These are phyloP conservation scores for Melampsora larici-populina DNA, from an alignment of 1,284 basidiomycete species.

Conservation along the genomic window DNA sequence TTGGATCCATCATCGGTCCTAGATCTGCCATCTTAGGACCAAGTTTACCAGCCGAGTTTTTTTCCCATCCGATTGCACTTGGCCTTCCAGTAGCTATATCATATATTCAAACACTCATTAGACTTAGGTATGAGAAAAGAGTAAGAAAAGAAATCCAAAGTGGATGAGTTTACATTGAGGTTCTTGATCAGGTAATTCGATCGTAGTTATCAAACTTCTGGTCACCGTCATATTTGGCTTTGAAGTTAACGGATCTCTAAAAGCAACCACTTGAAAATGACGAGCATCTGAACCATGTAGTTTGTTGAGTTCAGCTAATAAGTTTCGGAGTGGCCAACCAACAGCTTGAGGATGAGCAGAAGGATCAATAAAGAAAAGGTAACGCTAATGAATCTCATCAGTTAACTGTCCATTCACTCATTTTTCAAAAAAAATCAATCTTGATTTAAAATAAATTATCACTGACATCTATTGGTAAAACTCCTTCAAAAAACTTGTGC, in stretches of 20 bases:
- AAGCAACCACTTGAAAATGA: slow-evolving; percentile 62
- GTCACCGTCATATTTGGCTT: slow-evolving; percentile 50
- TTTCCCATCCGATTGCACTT: slow-evolving; percentile 87
- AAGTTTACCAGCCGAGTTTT: slow-evolving; percentile 77
- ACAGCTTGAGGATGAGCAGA: slow-evolving; percentile 73
- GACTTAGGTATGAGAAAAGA: not conserved
- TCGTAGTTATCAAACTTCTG: slow-evolving; percentile 44
- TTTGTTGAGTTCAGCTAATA: slow-evolving; percentile 72
- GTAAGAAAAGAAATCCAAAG: slow-evolving; percentile 5
- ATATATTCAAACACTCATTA: not conserved
- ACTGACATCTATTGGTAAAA: slow-evolving; percentile 7
- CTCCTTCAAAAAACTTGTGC: slow-evolving; percentile 17
- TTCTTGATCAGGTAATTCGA: slow-evolving; percentile 46
- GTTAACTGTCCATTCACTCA: no score
- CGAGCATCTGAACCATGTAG: slow-evolving; percentile 58
- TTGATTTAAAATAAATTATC: no score
- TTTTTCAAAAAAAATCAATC: not conserved
- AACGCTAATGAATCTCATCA: slow-evolving; percentile 57
- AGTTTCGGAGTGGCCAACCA: slow-evolving; percentile 91
- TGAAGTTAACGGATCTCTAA: slow-evolving; percentile 71
- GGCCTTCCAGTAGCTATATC: slow-evolving; percentile 56
- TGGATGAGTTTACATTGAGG: slow-evolving; percentile 35
- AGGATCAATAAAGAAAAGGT: slow-evolving; percentile 78
- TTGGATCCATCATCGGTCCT: slow-evolving; percentile 92
- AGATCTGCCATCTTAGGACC: slow-evolving; percentile 84